Evolutionary conservation across 805 yeast genomes (phyloP), one percentile per base, ranked within the genome.

Genomic region (Zygoascus biomembranicola): DNA sequence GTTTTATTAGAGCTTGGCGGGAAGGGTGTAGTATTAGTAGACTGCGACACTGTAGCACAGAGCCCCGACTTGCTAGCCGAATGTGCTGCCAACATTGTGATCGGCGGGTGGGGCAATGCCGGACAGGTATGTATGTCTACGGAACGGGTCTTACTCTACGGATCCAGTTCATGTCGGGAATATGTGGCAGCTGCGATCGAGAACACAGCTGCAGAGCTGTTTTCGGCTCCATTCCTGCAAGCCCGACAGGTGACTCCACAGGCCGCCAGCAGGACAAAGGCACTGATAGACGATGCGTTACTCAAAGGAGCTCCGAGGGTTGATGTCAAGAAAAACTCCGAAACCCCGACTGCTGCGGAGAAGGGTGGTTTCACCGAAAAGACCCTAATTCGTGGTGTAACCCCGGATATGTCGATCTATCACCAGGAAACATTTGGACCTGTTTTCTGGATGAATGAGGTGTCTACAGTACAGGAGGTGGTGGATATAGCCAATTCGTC

Each of bases 121-220:
- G 95, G 95, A 74, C 92, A 86, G 72, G 90, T 85, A 56, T 86
- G 95, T 73, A 83, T 87, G 71, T 90, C 92, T 35, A 90, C 92
- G 66, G 85, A 90, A 51, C 81, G 95, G 74, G 75, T 84, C 57
- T 84, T 82, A 70, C 79, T 85, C 58, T 87, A 84, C 69, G 31
- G 32, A 20, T 14, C 47, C 9, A 26, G 32, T 9, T 11, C 20
- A 42, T 35, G 16, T 11, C 39, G 39, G 16, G 84, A 81, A 61
- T 80, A 78, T 52, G 74, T 84, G 61, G 83, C 85, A 70, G 14
- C 8, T 3, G n/a, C n/a, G 13, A 32, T 44, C 9, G 85, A 83
- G 58, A 74, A 77, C 60, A 51, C 49, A 4, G 52, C 56, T 6
- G 42, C 6, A 43, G 14, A 41, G 20, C 19, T 55, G 51, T 14